Base-by-base conservation (phyloP, 306 rosid genomes). In the Casuarina equisetifolia region DNA sequence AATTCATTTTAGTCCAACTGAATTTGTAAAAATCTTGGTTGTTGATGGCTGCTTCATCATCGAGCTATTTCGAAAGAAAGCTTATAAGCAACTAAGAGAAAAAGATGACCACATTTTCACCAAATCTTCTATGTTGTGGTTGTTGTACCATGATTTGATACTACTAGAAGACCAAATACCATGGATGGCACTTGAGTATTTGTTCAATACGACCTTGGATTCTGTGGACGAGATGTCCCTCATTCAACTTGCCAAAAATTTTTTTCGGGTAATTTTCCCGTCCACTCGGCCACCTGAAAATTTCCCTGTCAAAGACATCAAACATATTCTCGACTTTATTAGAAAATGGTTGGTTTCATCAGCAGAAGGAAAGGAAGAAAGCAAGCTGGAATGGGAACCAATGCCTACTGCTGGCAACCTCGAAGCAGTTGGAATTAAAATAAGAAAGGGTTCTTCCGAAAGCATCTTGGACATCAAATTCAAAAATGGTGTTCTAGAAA, bases 41-140 rank as follows among this genome's bases (percentile, higher is more conserved):
- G 68, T 84, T 6, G 87, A 84, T n/a, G 82, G 82, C 6, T 84
- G 82, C 74, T 84, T 84, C 55, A 19, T 84, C 6, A 1, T 76
- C 6, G 81, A 79, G 69, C 35, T 83, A 0, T 59, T 83, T 68
- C 69, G 70, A 1, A 83, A 13, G 75, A 4, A 20, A 3, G 15
- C 49, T 9, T 2, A 10, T 62, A 0, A 2, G 43, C 1, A 9
- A 3, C 52, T 42, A 6, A 67, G 55, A 55, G 20, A 40, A 4
- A 2, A 5, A 4, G 45, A 77, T n/a, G 80, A 77, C 32, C 74
- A 75, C 0, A 69, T 69, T 11, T 77, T 69, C 17, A 17, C 6
- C 19, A 25, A 3, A 50, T 53, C 75, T 2, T 42, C 61, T 4
- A 15, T 69, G 69, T 46, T 4, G 0, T 70, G 25, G 12, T 78